phyloP scores from a whole-genome alignment of 805 yeast species.

The Sungouiozyma ichnusensis region DNA sequence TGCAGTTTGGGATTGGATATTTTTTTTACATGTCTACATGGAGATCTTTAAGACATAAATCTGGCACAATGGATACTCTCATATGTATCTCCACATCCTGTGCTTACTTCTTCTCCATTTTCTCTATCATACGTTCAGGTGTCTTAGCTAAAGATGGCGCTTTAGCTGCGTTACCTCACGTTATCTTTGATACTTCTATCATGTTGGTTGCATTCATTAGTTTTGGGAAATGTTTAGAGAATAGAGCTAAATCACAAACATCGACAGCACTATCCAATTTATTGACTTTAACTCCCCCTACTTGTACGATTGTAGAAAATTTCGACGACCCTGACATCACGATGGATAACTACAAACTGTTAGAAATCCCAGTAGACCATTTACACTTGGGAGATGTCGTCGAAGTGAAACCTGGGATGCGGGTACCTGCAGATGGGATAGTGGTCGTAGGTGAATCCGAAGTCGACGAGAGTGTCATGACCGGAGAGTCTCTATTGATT shows the following conservation, averaged over 20 bases:
- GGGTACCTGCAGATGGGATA: slow-evolving; percentile 84
- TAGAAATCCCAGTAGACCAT: slow-evolving; percentile 58
- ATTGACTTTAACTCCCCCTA: slow-evolving; percentile 69
- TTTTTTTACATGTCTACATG: slow-evolving; percentile 56
- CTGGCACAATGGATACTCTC: slow-evolving; percentile 86
- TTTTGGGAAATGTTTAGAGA: slow-evolving; percentile 85
- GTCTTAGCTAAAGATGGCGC: slow-evolving; percentile 13
- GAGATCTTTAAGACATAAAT: slow-evolving; percentile 55
- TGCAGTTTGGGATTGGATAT: slow-evolving; percentile 56
- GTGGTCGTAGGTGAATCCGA: slow-evolving; percentile 72
- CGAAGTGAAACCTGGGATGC: slow-evolving; percentile 73
- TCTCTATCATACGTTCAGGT: slow-evolving; percentile 45
- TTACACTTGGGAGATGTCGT: slow-evolving; percentile 71
- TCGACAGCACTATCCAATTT: slow-evolving; percentile 78
- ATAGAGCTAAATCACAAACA: slow-evolving; percentile 87
- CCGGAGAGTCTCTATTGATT: slow-evolving; percentile 85
- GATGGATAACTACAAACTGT: neutral
- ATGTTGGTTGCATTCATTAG: slow-evolving; percentile 80
- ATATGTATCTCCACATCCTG: slow-evolving; percentile 74
- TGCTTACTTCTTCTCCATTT: slow-evolving; percentile 64
- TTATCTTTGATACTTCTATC: slow-evolving; percentile 75
- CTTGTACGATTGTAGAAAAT: slow-evolving; percentile 46
- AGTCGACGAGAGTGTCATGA: slow-evolving; percentile 78
- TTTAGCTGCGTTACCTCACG: slow-evolving; percentile 42
- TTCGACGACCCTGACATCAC: slow-evolving; percentile 3